These are phyloP conservation scores for Pistacia integerrima DNA, from an alignment of 345 rosid genomes.

Conservation along the genomic window DNA sequence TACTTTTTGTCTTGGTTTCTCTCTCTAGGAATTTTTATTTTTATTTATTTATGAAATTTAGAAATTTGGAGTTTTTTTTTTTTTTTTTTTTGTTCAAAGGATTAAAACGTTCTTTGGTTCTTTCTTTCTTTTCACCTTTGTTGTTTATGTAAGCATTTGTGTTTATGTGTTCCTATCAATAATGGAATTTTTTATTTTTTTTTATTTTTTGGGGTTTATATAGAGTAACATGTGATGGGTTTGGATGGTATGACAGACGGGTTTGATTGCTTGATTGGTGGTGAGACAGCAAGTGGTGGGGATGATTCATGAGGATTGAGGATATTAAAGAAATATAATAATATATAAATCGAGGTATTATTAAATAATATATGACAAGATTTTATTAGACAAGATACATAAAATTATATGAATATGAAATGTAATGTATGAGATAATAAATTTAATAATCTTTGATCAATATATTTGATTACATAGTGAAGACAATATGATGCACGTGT, in stretches of 20 bases:
- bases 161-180: constrained; percentile 20
- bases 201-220: not conserved
- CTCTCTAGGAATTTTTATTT: constrained; percentile 25
- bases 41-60: constrained; percentile 36
- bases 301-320: not conserved
- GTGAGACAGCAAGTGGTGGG: not conserved
- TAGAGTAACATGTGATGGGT: fast-evolving
- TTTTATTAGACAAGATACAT: no score
- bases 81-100: constrained; percentile 4
- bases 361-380: no score
- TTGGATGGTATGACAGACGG: not conserved
- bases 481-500: no score
- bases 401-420: no score
- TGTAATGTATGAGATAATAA: no score
- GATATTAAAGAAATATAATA: no score
- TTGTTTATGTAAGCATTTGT: not conserved
- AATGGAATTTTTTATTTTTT: constrained; percentile 1
- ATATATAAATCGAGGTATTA: no score
- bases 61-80: constrained; percentile 28
- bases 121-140: not conserved
- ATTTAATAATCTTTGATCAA: no score
- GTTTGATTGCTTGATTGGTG: constrained; percentile 16
- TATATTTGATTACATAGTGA: no score
- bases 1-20: constrained; percentile 12
- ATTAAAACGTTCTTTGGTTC: constrained; percentile 23